Conservation (phyloP, 2,329 filamentous ascomycete species). For the Cytospora paraplurivora region DNA sequence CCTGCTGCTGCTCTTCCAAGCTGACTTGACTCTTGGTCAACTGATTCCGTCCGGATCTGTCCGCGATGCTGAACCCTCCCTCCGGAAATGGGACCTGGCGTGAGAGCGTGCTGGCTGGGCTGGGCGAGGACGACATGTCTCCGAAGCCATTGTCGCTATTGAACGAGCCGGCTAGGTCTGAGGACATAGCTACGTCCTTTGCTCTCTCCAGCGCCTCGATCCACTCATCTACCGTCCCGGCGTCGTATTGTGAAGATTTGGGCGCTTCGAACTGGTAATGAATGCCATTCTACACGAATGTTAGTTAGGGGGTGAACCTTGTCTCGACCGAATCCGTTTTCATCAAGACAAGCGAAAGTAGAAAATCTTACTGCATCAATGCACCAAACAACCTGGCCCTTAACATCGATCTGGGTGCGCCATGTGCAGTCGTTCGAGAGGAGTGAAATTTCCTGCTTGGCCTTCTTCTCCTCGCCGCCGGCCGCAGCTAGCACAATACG, state of each 20-base stretch:
- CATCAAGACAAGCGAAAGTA: conserved; percentile 19
- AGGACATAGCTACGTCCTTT: conserved; percentile 78
- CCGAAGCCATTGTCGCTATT: conserved; percentile 67
- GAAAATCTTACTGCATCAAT: conserved; percentile 80
- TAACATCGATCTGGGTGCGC: conserved; percentile 80
- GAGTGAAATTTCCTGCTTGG: conserved; percentile 89
- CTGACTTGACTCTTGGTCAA: conserved; percentile 61
- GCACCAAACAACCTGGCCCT: conserved; percentile 84
- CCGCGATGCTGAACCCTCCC: conserved; percentile 47
- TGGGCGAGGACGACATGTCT: conserved; percentile 68
- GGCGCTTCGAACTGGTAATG: conserved; percentile 92
- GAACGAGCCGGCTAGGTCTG: conserved; percentile 68
- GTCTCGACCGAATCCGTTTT: not conserved
- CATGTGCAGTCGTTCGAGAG: conserved; percentile 74
- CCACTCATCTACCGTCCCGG: conserved; percentile 82
- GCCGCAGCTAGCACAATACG: conserved; percentile 87
- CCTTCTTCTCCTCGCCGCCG: conserved; percentile 92
- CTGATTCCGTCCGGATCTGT: conserved; percentile 58
- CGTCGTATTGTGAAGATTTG: conserved; percentile 69
- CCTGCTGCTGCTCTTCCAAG: conserved; percentile 50
- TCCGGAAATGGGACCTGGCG: conserved; percentile 57
- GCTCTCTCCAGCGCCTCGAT: conserved; percentile 85
- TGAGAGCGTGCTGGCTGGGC: conserved; percentile 73
- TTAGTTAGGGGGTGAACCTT: not conserved
- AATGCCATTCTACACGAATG: conserved; percentile 68